Evolutionary conservation across 2,329 filamentous ascomycete genomes (phyloP).

Genomic region (Cladorrhinum sp.): DNA sequence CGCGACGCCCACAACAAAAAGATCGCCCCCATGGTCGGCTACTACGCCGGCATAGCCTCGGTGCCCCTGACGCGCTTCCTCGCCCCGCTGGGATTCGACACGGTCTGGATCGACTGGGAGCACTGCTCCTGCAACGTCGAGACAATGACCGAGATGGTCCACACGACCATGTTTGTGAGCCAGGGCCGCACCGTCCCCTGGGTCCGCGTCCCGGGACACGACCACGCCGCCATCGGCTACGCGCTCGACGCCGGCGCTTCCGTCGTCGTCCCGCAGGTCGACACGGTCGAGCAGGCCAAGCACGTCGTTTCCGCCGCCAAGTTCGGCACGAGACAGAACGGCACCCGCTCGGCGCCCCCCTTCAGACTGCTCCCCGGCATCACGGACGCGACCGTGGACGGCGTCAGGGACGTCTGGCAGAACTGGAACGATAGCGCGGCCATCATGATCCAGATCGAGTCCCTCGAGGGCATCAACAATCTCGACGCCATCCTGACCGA

Average conservation of each 20-base stretch:
- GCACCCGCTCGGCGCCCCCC: slow-evolving; percentile 45
- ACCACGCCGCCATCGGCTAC: slow-evolving; percentile 45
- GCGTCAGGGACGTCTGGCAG: slow-evolving; percentile 35
- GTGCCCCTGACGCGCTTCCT: slow-evolving; percentile 40
- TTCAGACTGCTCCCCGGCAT: slow-evolving; percentile 41
- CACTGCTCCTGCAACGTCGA: slow-evolving; percentile 45
- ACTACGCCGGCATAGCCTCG: slow-evolving; percentile 41
- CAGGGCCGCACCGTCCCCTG: slow-evolving; percentile 44
- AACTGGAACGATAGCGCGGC: slow-evolving; percentile 47
- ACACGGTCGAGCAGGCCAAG: slow-evolving; percentile 45
- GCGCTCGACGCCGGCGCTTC: slow-evolving; percentile 49
- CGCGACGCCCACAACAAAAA: slow-evolving; percentile 45
- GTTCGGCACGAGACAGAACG: slow-evolving; percentile 36
- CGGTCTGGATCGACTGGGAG: slow-evolving; percentile 48
- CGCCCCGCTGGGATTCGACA: slow-evolving; percentile 43
- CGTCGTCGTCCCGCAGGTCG: slow-evolving; percentile 46
- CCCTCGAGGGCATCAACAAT: slow-evolving; percentile 41
- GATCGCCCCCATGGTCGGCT: slow-evolving; percentile 43
- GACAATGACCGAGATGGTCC: slow-evolving; percentile 50
- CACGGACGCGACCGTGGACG: slow-evolving; percentile 37
- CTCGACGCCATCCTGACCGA: slow-evolving; percentile 49
- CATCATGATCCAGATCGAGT: slow-evolving; percentile 48
- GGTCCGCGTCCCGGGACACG: slow-evolving; percentile 45
- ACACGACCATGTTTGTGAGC: slow-evolving; percentile 46
- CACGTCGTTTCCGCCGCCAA: slow-evolving; percentile 43